Percentiles rank a stretch among this genome's conserved stretches.
Conservation (phyloP, 257 asterid species). For the Henckelia pumila region DNA sequence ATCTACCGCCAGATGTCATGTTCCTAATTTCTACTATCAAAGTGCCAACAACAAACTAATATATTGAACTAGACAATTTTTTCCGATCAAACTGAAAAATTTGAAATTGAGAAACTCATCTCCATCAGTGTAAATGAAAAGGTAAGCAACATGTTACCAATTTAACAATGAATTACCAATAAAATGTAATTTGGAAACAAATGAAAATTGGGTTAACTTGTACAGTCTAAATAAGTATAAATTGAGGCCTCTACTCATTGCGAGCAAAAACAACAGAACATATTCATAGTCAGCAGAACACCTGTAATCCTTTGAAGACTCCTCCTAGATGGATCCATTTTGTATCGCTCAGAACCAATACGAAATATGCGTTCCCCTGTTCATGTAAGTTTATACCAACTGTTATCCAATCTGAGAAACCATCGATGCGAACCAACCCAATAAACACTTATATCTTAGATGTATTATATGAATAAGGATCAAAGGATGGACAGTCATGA, state of each 20-base stretch:
- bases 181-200: constrained; percentile 10
- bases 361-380: constrained; percentile 92
- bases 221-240: constrained; percentile 8
- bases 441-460: constrained; percentile 6
- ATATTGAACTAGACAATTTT: neutral
- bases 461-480: neutral
- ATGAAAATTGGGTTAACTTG: constrained; percentile 5
- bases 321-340: constrained; percentile 83
- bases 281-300: constrained; percentile 29
- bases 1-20: neutral
- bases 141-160: neutral
- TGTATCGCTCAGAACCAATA: constrained; percentile 89
- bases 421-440: constrained; percentile 16
- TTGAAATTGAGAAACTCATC: neutral
- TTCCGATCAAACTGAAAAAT: neutral
- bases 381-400: constrained; percentile 25
- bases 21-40: constrained; percentile 11
- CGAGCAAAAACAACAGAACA: constrained; percentile 3
- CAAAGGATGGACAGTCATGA: neutral
- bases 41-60: constrained; percentile 12
- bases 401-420: constrained; percentile 24
- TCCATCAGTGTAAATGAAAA: neutral
- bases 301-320: constrained; percentile 84
- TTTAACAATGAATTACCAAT: neutral
- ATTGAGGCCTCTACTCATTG: neutral